Evolutionary conservation across 2,329 filamentous ascomycete species (phyloP).

Genomic region (Penicillium occitanis): DNA sequence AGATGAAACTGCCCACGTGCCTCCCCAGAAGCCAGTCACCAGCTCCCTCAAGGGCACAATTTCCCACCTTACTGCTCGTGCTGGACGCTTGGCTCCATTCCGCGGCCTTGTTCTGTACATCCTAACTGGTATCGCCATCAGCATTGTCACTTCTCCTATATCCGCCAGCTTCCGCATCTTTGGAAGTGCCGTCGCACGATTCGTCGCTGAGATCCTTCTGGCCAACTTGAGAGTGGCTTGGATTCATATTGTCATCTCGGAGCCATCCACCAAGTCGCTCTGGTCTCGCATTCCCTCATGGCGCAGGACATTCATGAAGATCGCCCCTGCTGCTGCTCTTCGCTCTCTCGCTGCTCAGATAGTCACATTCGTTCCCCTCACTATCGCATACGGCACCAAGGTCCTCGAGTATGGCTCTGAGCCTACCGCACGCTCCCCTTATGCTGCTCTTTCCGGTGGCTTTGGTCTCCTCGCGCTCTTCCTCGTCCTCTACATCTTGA

Average conservation of each 20-base stretch:
- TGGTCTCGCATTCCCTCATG: slow-evolving; percentile 66
- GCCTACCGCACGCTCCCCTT: slow-evolving; percentile 33
- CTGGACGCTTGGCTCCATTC: slow-evolving; percentile 66
- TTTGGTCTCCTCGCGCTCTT: slow-evolving; percentile 45
- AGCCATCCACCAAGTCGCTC: slow-evolving; percentile 63
- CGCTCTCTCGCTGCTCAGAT: slow-evolving; percentile 59
- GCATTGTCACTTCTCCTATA: slow-evolving; percentile 49
- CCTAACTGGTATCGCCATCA: slow-evolving; percentile 48
- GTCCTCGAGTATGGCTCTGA: slow-evolving; percentile 44
- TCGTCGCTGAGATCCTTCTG: slow-evolving; percentile 61
- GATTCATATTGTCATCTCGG: slow-evolving; percentile 82
- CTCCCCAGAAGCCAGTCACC: slow-evolving; percentile 60
- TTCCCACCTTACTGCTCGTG: slow-evolving; percentile 61
- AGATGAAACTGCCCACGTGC: slow-evolving; percentile 44
- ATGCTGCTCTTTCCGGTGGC: slow-evolving; percentile 38
- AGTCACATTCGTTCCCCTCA: slow-evolving; percentile 37
- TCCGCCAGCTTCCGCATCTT: slow-evolving; percentile 37
- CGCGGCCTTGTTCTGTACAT: slow-evolving; percentile 62
- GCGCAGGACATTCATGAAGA: slow-evolving; percentile 65
- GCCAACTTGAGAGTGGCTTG: slow-evolving; percentile 72
- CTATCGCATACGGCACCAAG: slow-evolving; percentile 50
- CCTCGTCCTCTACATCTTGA: slow-evolving; percentile 54
- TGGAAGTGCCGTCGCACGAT: slow-evolving; percentile 48
- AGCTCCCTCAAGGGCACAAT: slow-evolving; percentile 59
- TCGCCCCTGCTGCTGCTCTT: slow-evolving; percentile 66